Evolutionary conservation across 495 filamentous ascomycete species (phyloP).

Genomic region (Lineolata rhizophorae): DNA sequence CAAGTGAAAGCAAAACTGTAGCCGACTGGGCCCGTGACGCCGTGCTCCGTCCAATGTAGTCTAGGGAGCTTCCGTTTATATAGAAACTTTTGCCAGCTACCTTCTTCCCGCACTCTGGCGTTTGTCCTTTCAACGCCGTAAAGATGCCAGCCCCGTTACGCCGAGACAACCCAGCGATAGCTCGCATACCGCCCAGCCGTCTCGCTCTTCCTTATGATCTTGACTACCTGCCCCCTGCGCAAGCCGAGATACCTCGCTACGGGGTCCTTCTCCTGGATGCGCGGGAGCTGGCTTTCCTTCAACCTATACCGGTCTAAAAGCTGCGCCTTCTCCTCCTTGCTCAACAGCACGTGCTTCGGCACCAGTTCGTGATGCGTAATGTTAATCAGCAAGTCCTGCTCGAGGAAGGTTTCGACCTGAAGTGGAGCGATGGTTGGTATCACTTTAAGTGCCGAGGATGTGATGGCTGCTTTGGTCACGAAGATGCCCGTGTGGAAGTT

Average conservation of each 20-base stretch:
- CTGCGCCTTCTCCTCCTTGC: slow-evolving; percentile 65
- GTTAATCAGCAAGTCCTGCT: slow-evolving; percentile 89
- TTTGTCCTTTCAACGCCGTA: too few species aligned
- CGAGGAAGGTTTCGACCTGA: slow-evolving; percentile 81
- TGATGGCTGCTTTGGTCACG: slow-evolving; percentile 60
- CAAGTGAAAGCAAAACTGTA: too few species aligned
- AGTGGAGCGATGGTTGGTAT: slow-evolving; percentile 47
- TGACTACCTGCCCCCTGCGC: slow-evolving; percentile 86
- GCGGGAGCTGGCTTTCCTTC: slow-evolving; percentile 90
- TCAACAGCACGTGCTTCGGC: slow-evolving; percentile 78
- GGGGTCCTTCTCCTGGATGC: slow-evolving; percentile 78
- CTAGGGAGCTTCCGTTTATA: too few species aligned
- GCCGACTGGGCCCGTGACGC: too few species aligned
- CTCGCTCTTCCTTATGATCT: slow-evolving; percentile 76
- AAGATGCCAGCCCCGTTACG: too few species aligned
- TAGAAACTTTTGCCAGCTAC: too few species aligned
- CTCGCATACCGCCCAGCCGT: slow-evolving; percentile 60
- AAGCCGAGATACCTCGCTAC: slow-evolving; percentile 83
- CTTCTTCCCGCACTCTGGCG: too few species aligned
- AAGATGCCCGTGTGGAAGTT: slow-evolving; percentile 79
- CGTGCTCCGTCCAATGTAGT: too few species aligned
- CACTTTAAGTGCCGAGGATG: slow-evolving; percentile 61
- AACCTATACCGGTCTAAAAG: slow-evolving; percentile 74
- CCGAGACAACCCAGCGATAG: slow-evolving; percentile 40
- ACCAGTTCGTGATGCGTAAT: slow-evolving; percentile 97